phyloP scores from a whole-genome alignment of 2,329 filamentous ascomycete species.

The Fusarium tricinctum region DNA sequence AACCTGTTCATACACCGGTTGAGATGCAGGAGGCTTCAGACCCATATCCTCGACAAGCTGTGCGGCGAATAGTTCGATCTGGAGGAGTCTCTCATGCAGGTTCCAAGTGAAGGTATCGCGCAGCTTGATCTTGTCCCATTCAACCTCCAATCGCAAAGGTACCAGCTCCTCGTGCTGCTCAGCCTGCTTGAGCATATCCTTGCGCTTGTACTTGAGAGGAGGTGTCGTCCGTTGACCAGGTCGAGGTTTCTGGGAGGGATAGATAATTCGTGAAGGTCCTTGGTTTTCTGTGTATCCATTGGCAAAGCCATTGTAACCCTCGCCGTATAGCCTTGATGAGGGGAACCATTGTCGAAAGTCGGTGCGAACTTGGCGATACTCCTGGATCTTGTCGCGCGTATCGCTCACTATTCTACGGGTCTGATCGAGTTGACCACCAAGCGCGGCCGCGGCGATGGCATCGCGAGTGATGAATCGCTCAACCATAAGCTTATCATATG shows the following conservation, averaged over 20 bases:
- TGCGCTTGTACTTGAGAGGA: constrained; percentile 79
- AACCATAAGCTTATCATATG: constrained; percentile 67
- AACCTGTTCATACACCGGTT: constrained; percentile 73
- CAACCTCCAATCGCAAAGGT: constrained; percentile 90
- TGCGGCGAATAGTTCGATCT: constrained; percentile 85
- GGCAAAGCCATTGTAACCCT: constrained; percentile 89
- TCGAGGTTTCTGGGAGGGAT: constrained; percentile 81
- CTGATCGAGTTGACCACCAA: constrained; percentile 65
- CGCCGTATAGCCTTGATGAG: constrained; percentile 72
- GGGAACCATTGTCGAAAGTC: constrained; percentile 70
- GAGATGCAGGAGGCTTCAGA: constrained; percentile 76
- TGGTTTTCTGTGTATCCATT: constrained; percentile 85
- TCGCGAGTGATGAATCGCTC: constrained; percentile 69
- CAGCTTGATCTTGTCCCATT: constrained; percentile 94
- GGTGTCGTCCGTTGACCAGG: constrained; percentile 82
- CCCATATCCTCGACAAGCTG: constrained; percentile 94
- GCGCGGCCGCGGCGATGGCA: constrained; percentile 66
- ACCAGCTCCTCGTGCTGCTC: constrained; percentile 94
- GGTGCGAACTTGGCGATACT: constrained; percentile 74
- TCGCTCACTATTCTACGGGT: constrained; percentile 71
- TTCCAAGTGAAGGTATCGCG: constrained; percentile 99
- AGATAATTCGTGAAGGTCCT: constrained; percentile 78
- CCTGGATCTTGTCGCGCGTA: constrained; percentile 76
- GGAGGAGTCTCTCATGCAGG: constrained; percentile 87
- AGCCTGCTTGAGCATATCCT: constrained; percentile 86